Conservation (phyloP, 257 asterid genomes). For the Jacaranda mimosifolia region DNA sequence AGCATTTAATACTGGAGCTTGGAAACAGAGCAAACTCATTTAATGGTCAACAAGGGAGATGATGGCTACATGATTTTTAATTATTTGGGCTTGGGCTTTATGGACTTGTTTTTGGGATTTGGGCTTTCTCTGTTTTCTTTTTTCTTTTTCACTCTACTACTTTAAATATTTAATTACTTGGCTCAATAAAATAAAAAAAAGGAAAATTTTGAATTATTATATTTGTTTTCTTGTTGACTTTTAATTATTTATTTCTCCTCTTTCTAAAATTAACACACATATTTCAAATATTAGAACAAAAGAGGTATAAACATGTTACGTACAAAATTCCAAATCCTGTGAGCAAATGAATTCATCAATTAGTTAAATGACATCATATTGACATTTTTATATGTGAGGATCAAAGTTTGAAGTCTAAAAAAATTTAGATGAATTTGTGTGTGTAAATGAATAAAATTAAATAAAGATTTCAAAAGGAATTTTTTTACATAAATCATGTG, state of each 20-base stretch:
- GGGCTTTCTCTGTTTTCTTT: too few species aligned
- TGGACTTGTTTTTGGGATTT: neutral
- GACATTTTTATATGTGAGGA: too few species aligned
- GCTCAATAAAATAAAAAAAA: neutral
- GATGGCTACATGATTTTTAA: neutral
- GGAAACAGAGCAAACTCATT: conserved; percentile 57
- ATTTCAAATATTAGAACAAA: neutral
- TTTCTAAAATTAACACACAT: neutral
- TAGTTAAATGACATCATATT: too few species aligned
- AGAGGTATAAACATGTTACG: neutral
- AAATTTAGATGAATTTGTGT: too few species aligned
- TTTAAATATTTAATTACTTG: neutral
- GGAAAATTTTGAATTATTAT: neutral
- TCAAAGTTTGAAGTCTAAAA: too few species aligned
- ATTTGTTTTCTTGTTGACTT: neutral
- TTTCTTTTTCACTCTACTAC: neutral
- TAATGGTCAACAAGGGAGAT: conserved; percentile 51
- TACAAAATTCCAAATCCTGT: neutral
- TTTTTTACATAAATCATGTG: too few species aligned
- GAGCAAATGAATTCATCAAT: too few species aligned
- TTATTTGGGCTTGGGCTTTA: neutral
- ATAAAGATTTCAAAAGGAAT: too few species aligned
- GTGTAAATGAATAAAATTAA: too few species aligned
- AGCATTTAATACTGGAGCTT: conserved; percentile 67
- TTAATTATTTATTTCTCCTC: too few species aligned